phyloP scores from a whole-genome alignment of 345 rosid species.

The Cardamine chenopodiifolia region DNA sequence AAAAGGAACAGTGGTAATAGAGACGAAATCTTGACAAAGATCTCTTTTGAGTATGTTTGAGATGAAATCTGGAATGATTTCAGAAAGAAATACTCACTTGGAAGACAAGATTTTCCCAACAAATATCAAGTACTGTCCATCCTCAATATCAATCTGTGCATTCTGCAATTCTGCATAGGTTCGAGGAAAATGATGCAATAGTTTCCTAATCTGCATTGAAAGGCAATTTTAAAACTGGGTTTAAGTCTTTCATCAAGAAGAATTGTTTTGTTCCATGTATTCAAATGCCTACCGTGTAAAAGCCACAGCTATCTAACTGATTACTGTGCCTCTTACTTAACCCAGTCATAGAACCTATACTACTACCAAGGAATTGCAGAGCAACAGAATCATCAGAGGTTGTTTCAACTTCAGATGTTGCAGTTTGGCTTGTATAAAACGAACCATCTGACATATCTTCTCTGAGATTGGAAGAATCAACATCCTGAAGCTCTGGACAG shows the following conservation, averaged over 20 bases:
- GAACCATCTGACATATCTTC: conserved; percentile 43
- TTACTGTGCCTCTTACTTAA: conserved; percentile 62
- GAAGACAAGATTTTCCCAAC: conserved; percentile 79
- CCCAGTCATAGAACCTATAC: conserved; percentile 63
- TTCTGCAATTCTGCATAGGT: conserved; percentile 91
- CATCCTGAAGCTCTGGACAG: conserved; percentile 46
- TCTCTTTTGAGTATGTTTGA: neutral
- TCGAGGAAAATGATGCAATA: conserved; percentile 90
- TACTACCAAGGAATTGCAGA: conserved; percentile 54
- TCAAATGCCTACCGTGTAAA: conserved; percentile 69
- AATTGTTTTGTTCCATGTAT: neutral
- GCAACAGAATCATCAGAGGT: conserved; percentile 37
- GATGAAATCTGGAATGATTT: neutral
- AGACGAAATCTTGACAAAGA: conserved; percentile 3
- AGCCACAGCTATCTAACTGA: conserved; percentile 74
- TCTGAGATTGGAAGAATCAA: conserved; percentile 42
- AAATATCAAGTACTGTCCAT: conserved; percentile 89
- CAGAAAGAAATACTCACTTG: conserved; percentile 53
- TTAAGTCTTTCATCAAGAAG: conserved; percentile 30
- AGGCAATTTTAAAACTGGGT: conserved; percentile 28
- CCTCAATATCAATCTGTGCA: conserved; percentile 69
- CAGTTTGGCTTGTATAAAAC: conserved; percentile 35
- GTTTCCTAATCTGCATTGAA: conserved; percentile 65
- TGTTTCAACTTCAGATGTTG: conserved; percentile 45
- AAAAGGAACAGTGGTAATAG: neutral